These are phyloP conservation scores for Castanea sativa DNA, from an alignment of 306 rosid genomes.

Conservation along the genomic window DNA sequence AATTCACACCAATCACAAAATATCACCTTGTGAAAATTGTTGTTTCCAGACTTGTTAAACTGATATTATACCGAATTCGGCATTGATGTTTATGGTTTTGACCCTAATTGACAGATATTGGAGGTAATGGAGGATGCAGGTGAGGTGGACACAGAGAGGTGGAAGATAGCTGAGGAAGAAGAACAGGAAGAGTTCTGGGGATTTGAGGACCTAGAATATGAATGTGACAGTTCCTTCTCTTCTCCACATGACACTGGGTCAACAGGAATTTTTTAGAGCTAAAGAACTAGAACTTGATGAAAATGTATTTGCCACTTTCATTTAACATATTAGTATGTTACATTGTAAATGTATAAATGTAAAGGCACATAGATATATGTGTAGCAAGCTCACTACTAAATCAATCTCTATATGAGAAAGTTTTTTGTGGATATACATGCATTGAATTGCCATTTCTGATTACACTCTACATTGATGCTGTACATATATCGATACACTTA, in stretches of 20 bases:
- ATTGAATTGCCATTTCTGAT: not conserved
- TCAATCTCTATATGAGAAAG: slow-evolving; percentile 1
- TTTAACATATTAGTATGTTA: not conserved
- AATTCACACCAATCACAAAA: too few species aligned
- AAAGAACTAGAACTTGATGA: slow-evolving; percentile 3
- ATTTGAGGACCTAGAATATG: slow-evolving; percentile 83
- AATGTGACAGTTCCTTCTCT: slow-evolving; percentile 73
- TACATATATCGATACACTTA: not conserved
- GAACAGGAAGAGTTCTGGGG: slow-evolving; percentile 85
- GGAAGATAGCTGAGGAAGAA: slow-evolving; percentile 88
- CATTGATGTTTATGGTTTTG: too few species aligned
- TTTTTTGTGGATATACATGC: not conserved
- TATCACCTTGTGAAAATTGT: too few species aligned
- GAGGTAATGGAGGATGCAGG: slow-evolving; percentile 68
- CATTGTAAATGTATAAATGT: slow-evolving; percentile 20
- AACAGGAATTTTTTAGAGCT: slow-evolving; percentile 36
- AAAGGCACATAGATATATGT: too few species aligned
- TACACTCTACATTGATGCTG: not conserved
- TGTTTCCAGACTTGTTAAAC: too few species aligned
- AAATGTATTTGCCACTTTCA: slow-evolving; percentile 12
- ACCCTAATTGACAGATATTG: slow-evolving; percentile 47
- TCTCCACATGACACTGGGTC: slow-evolving; percentile 60
- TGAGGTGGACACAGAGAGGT: slow-evolving; percentile 57
- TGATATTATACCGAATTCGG: not conserved
- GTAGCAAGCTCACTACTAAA: not conserved